Conservation (phyloP, 495 filamentous ascomycete species). For the Penicillium waksmanii region DNA sequence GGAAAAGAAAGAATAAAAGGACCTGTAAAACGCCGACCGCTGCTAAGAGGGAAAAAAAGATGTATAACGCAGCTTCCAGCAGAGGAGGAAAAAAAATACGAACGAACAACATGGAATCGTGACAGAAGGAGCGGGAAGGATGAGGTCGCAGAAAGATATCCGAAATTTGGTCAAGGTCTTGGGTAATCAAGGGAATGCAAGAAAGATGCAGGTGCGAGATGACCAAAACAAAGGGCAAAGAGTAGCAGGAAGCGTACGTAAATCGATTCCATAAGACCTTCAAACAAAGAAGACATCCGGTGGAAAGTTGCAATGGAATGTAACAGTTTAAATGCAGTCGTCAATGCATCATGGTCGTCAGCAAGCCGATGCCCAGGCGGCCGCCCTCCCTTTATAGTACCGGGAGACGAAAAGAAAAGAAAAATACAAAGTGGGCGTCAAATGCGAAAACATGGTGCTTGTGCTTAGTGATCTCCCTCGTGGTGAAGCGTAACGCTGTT, state of each 20-base stretch:
- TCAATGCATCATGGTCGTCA: conserved; percentile 48
- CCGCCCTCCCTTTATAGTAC: conserved; percentile 22
- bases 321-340: conserved; percentile 34
- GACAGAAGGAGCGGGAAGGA: conserved; percentile 15
- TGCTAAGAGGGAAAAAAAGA: conserved; percentile 25
- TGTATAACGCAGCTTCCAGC: conserved; percentile 26
- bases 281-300: conserved; percentile 36
- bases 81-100: conserved; percentile 4
- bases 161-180: conserved; percentile 16
- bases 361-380: conserved; percentile 34
- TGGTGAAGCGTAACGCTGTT: conserved; percentile 98
- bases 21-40: conserved; percentile 32
- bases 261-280: conserved; percentile 26
- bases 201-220: conserved; percentile 27
- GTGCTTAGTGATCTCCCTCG: conserved; percentile 69
- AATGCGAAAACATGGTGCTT: background rate
- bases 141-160: conserved; percentile 6
- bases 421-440: conserved; percentile 16
- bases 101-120: conserved; percentile 6
- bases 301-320: conserved; percentile 24
- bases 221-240: conserved; percentile 17
- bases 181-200: conserved; percentile 15
- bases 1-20: conserved; percentile 11
- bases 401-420: conserved; percentile 19
- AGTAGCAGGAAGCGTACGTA: conserved; percentile 20